Base-by-base conservation (phyloP, 1,284 basidiomycete species). In the Ustilago nuda region DNA sequence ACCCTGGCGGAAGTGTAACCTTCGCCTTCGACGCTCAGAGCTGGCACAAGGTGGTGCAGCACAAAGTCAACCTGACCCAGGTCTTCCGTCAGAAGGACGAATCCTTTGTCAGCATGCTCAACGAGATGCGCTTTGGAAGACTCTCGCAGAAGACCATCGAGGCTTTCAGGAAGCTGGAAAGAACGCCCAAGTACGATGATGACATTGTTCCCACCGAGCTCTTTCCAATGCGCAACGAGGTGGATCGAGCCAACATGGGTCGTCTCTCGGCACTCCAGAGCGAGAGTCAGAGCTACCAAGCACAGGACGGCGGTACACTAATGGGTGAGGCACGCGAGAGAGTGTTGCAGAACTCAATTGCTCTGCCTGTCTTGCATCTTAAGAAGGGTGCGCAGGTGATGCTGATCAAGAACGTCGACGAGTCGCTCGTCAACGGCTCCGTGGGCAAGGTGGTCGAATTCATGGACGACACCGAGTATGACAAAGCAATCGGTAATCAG, bases 201-300 rank as follows among this genome's bases (percentile, higher is more conserved):
- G 78, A 72, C 35, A 77, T 85, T 43, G 74, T 73, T 4, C 83
- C 83, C 19, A 84, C 82, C 33, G 79, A 84, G 65, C 80, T 84
- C 23, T 94, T 92, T 86, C 94, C 96, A 11, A 90, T 91, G 4
- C 91, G 96, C 56, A 91, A 94, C 51, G 93, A 98, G 70, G 95
- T 87, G 19, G 92, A 94, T 46, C 86, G 86, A 27, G 90, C 94
- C 7, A 98, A 98, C 86, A 82, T 82, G 17, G 83, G 84, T 4
- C 91, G 94, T 19, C 89, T 97, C 75, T 77, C 57, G 15, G 74
- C 65, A 27, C 64, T 84, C 12, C 61, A 75, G 36, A 56, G 51
- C 6, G 69, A 76, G 39, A 60, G 55, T 35, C 71, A 80, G 45
- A 75, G 61, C n/a, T 83, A 79, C 57, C 69, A 73, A 7, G 78